These are phyloP conservation scores for Symbiodinium natans DNA, from an alignment of 73 alveolate species.

Conservation along the genomic window DNA sequence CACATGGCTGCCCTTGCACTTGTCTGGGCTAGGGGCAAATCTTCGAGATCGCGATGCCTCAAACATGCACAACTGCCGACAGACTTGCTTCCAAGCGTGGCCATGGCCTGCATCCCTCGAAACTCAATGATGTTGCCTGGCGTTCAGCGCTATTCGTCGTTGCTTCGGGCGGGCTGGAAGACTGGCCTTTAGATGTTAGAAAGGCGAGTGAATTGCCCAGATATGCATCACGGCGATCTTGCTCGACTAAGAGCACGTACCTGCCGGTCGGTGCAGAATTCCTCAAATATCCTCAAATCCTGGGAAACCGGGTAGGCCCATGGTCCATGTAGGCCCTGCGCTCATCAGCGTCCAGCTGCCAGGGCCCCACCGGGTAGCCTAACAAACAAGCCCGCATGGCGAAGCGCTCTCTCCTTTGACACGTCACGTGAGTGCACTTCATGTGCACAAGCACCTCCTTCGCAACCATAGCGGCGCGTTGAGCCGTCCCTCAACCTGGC, in stretches of 20 bases:
- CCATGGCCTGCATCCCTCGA: constrained; percentile 71
- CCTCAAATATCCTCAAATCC: background rate
- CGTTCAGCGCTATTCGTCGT: too few species aligned
- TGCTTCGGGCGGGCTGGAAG: background rate
- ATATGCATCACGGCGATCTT: constrained; percentile 80
- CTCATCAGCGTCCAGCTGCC: constrained; percentile 43
- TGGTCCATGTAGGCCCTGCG: background rate
- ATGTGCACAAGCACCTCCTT: constrained; percentile 30
- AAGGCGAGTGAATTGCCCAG: constrained; percentile 82
- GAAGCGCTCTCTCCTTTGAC: background rate
- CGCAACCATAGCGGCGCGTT: constrained; percentile 65
- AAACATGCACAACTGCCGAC: background rate
- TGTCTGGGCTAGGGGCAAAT: constrained; percentile 9
- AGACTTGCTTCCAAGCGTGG: background rate
- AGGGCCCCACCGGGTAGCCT: constrained; percentile 58
- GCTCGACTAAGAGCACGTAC: constrained; percentile 74
- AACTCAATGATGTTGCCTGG: constrained; percentile 56
- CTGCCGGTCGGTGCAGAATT: background rate
- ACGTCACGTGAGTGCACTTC: background rate
- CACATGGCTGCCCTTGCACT: too few species aligned
- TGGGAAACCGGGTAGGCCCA: background rate
- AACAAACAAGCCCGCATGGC: background rate
- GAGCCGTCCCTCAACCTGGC: constrained; percentile 67
- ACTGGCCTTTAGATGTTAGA: constrained; percentile 53
- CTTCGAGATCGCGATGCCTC: constrained; percentile 68